Evolutionary conservation across 371 early-diverging fungal genomes (phyloP).

Genomic region (Saksenaea oblongispora): DNA sequence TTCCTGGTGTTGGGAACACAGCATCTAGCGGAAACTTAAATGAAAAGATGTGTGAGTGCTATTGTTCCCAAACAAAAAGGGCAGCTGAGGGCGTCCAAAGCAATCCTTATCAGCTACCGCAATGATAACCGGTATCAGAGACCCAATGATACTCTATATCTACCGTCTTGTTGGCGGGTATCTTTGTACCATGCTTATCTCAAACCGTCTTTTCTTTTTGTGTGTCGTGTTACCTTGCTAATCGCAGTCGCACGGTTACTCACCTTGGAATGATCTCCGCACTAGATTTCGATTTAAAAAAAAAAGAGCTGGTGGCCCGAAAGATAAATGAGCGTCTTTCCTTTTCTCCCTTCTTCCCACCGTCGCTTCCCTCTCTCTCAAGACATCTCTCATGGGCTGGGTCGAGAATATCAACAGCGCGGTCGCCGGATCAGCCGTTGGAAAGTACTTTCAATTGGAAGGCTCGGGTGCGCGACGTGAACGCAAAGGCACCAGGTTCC

Average conservation of each 20-base stretch:
- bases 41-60: not conserved
- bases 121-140: not conserved
- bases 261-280: not conserved
- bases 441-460: constrained; percentile 67
- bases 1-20: not conserved
- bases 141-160: not conserved
- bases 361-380: not conserved
- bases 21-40: not conserved
- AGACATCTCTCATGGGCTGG: constrained; percentile 19
- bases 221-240: not conserved
- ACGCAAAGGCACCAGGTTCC: constrained; percentile 61
- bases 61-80: not conserved
- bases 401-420: constrained; percentile 48
- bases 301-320: not conserved
- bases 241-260: constrained; percentile 5
- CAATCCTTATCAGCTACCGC: too few relatives aligned
- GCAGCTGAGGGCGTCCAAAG: too few relatives aligned
- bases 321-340: not conserved
- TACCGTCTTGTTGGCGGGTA: not conserved
- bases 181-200: not conserved
- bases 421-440: constrained; percentile 57
- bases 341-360: not conserved
- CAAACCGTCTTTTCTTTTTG: not conserved
- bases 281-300: not conserved
- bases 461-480: constrained; percentile 56